Evolutionary conservation across 2,329 filamentous ascomycete genomes (phyloP).

Genomic region (Sarocladium kiliense): DNA sequence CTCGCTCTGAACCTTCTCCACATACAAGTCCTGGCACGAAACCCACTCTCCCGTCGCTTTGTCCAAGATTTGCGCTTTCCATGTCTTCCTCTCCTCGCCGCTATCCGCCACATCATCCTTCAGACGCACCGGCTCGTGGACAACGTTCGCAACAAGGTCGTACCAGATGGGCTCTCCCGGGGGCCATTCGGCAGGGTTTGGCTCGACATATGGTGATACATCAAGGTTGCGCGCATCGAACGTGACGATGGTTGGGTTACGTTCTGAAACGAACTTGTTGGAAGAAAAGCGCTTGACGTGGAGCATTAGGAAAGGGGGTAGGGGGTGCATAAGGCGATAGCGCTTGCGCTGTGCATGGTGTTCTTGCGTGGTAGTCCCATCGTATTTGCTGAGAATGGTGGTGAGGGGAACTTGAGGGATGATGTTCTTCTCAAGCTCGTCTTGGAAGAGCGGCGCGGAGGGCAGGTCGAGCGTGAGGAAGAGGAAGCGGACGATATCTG

Average conservation of each 20-base stretch:
- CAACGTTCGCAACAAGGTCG: conserved; percentile 93
- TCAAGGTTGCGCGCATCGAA: conserved; percentile 83
- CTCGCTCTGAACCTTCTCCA: conserved; percentile 84
- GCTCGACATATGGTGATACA: conserved; percentile 86
- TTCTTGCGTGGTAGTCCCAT: conserved; percentile 81
- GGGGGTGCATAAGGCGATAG: conserved; percentile 82
- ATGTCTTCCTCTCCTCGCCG: conserved; percentile 80
- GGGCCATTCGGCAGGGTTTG: conserved; percentile 65
- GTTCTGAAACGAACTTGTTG: conserved; percentile 94
- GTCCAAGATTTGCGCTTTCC: conserved; percentile 87
- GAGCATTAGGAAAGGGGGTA: conserved; percentile 87
- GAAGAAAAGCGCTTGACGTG: conserved; percentile 96
- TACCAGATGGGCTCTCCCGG: conserved; percentile 85
- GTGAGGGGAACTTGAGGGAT: conserved; percentile 88
- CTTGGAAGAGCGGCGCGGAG: conserved; percentile 88
- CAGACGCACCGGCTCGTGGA: conserved; percentile 73
- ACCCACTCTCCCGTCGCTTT: conserved; percentile 83
- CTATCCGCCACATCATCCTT: conserved; percentile 84
- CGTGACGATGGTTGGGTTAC: conserved; percentile 96
- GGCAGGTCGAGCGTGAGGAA: conserved; percentile 92
- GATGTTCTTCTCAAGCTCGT: conserved; percentile 90
- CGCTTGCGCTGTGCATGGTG: conserved; percentile 82
- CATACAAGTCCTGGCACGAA: conserved; percentile 88
- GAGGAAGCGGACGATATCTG: conserved; percentile 74
- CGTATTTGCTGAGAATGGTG: conserved; percentile 84